Conservation (phyloP, 352 stramenopile species). For the Pilasporangium apinafurcum region DNA sequence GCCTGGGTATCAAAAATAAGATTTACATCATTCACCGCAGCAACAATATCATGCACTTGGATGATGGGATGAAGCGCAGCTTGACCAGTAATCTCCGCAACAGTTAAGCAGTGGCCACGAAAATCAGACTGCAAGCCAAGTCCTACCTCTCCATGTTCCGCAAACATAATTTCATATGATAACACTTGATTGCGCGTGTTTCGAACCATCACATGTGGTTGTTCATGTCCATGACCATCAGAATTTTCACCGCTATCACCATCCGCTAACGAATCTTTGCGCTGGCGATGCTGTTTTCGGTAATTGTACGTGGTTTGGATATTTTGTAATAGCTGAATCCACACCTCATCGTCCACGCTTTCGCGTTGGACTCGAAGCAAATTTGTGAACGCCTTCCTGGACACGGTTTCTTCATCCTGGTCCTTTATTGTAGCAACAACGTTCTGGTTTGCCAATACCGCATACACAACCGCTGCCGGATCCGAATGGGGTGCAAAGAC, state of each 20-base stretch:
- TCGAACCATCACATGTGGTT: slow-evolving; percentile 37
- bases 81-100: slow-evolving; percentile 22
- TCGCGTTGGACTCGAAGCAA: slow-evolving; percentile 30
- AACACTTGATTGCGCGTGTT: slow-evolving; percentile 62
- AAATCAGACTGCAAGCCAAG: slow-evolving; percentile 47
- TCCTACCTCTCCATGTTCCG: slow-evolving; percentile 31
- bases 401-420: slow-evolving; percentile 21
- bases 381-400: slow-evolving; percentile 35
- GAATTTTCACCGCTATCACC: neutral
- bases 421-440: slow-evolving; percentile 32
- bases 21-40: slow-evolving; percentile 21
- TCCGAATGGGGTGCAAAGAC: slow-evolving; percentile 20
- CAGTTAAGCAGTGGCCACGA: slow-evolving; percentile 43
- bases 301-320: slow-evolving; percentile 41
- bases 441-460: slow-evolving; percentile 40
- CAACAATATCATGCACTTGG: slow-evolving; percentile 47
- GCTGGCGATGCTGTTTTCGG: slow-evolving; percentile 4
- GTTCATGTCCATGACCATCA: slow-evolving; percentile 12
- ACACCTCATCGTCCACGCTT: slow-evolving; percentile 38
- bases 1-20: slow-evolving; percentile 18
- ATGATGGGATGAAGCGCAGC: slow-evolving; percentile 37
- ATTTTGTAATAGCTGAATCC: slow-evolving; percentile 37
- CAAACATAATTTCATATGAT: slow-evolving; percentile 54
- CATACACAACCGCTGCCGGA: slow-evolving; percentile 31
- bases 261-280: slow-evolving; percentile 12